Evolutionary conservation across 129 eudicot species (phyloP).

Genomic region (Glebionis coronaria): DNA sequence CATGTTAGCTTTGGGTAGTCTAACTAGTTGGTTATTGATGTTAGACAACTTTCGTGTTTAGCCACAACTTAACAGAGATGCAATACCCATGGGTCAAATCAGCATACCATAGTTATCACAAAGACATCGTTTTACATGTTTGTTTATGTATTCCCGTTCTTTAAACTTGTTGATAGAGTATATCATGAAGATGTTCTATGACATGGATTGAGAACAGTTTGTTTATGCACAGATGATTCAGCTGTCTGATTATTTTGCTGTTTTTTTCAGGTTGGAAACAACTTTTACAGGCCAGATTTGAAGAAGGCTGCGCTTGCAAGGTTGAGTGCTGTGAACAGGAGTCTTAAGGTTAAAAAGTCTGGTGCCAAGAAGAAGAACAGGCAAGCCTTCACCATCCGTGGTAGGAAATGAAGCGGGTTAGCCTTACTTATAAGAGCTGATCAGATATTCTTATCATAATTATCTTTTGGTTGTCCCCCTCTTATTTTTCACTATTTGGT

Average conservation of each 20-base stretch:
- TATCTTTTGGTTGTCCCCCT: constrained; percentile 12
- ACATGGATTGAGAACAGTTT: neutral
- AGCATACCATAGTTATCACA: too few relatives aligned
- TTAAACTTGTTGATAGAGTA: too few relatives aligned
- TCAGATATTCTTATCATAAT: constrained; percentile 9
- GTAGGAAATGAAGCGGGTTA: constrained; percentile 35
- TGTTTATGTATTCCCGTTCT: too few relatives aligned
- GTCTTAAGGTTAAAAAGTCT: constrained; percentile 89
- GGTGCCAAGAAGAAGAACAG: constrained; percentile 97
- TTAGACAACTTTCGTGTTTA: too few relatives aligned
- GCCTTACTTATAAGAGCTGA: constrained; percentile 1
- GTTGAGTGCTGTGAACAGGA: constrained; percentile 80
- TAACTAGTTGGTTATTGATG: too few relatives aligned
- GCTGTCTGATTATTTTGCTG: neutral
- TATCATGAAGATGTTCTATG: too few relatives aligned
- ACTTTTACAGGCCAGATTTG: constrained; percentile 92
- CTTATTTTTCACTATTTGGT: neutral
- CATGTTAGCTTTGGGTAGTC: too few relatives aligned
- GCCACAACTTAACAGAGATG: too few relatives aligned
- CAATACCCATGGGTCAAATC: too few relatives aligned
- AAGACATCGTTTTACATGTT: too few relatives aligned
- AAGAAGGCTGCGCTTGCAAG: constrained; percentile 98
- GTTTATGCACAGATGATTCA: neutral
- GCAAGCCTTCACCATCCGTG: constrained; percentile 48
- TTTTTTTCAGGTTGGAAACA: constrained; percentile 57